Base-by-base conservation (phyloP, 1,284 basidiomycete species). In the Pyrrhoderma lamaoense region DNA sequence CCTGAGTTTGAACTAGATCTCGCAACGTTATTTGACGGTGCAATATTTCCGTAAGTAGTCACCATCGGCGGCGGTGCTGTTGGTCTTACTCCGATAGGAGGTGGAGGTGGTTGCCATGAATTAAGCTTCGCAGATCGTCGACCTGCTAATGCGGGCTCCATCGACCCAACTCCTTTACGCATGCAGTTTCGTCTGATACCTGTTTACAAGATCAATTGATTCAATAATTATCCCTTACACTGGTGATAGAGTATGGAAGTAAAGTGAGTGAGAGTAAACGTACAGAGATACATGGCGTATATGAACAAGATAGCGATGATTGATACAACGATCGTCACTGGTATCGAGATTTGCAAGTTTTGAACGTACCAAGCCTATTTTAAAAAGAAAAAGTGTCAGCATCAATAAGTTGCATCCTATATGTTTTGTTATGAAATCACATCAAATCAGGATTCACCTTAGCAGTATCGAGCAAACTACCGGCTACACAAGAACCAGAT, bases 291-390 rank as follows among this genome's bases (percentile, higher is more conserved):
- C 34, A 75, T 53, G 19, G 58, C 63, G 67, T 70, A 78, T 35
- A 83, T 46, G 34, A 82, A 52, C 23, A 79, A 60, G n/a, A 85
- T 58, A 7, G 76, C 69, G 42, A 89, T 58, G 35, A 92, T 65
- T 8, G 76, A 85, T 16, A 70, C 85, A 18, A 85, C 80, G 50
- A 93, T 68, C 0, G 88, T 88, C 39, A 92, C 80, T 11, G 89
- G 89, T 57, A 91, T 85, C 18, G 86, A 71, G 53, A 91, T 88
- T 61, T 89, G 82, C 11, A 89, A 74, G 68, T 93, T 90, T 57
- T 82, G 73, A 3, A 66, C 70, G 64, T 88, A 89, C 85, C 84
- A 86, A 1, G 84, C 72, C 73, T 80, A 54, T 31, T 31, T 31
- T 31, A 11, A 11, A 31, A 48, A 23, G 45, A 48, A 45, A 7